Percentiles rank a stretch among this genome's conserved stretches.
These are phyloP conservation scores for Candida chauliodis DNA, from an alignment of 805 yeast genomes.

Conservation along the genomic window DNA sequence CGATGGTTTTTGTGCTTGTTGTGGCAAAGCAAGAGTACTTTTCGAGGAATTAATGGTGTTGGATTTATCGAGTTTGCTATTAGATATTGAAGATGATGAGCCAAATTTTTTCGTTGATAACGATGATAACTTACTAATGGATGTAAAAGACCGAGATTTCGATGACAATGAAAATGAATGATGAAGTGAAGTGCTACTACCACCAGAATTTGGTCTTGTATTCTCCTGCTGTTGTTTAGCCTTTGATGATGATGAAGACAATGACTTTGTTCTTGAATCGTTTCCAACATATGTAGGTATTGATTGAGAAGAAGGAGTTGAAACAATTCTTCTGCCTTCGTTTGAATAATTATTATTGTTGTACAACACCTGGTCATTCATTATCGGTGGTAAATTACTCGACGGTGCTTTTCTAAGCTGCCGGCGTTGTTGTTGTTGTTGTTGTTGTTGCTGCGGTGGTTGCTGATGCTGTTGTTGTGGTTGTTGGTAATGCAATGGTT, in stretches of 20 bases:
- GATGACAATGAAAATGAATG: conserved; percentile 37
- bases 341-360: neutral
- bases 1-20: conserved; percentile 56
- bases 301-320: conserved; percentile 12
- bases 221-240: conserved; percentile 6
- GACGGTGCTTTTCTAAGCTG: conserved; percentile 16
- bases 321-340: conserved; percentile 25
- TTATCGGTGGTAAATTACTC: conserved; percentile 15
- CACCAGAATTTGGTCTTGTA: conserved; percentile 10
- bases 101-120: conserved; percentile 38
- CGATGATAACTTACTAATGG: conserved; percentile 38
- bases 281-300: neutral
- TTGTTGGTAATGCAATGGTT: conserved; percentile 12
- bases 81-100: conserved; percentile 30
- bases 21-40: conserved; percentile 10
- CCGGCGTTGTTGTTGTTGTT: conserved; percentile 11
- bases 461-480: conserved; percentile 16
- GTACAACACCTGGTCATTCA: conserved; percentile 13
- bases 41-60: neutral
- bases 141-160: conserved; percentile 39
- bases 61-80: conserved; percentile 21
- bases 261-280: conserved; percentile 27
- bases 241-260: conserved; percentile 20
- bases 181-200: conserved; percentile 19
- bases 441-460: conserved; percentile 7